These are phyloP conservation scores for Beauveria medogensis DNA, from an alignment of 2,329 filamentous ascomycete genomes.

Conservation along the genomic window DNA sequence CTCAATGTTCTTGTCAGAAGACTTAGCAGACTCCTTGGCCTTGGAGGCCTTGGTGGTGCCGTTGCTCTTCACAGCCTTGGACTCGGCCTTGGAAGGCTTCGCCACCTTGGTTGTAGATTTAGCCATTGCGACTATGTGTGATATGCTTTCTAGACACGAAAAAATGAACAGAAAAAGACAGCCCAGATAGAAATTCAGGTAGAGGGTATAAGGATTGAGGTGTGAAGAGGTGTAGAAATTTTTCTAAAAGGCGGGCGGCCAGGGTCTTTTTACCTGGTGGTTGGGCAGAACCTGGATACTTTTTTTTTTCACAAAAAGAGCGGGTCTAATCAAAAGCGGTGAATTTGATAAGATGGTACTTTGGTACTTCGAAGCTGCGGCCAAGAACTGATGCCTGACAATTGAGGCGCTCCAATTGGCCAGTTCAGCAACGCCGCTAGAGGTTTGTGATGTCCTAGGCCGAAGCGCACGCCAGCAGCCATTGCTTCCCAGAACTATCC, in stretches of 20 bases:
- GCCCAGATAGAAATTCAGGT: slow-evolving; percentile 15
- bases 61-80: slow-evolving; percentile 53
- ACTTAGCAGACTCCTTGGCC: slow-evolving; percentile 60
- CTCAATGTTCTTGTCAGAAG: slow-evolving; percentile 41
- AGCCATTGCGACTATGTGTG: slow-evolving; percentile 44
- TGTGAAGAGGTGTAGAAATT: slow-evolving; percentile 14
- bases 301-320: slow-evolving; percentile 26
- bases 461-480: slow-evolving; percentile 3
- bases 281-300: slow-evolving; percentile 16
- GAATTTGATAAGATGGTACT: slow-evolving; percentile 15
- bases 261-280: slow-evolving; percentile 19
- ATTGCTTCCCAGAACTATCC: neutral
- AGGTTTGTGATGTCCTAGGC: slow-evolving; percentile 9
- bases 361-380: neutral
- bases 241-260: slow-evolving; percentile 12
- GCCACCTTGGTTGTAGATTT: slow-evolving; percentile 54
- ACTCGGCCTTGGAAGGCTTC: slow-evolving; percentile 46
- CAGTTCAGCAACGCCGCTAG: slow-evolving; percentile 3
- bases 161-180: slow-evolving; percentile 10
- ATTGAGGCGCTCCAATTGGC: slow-evolving; percentile 5
- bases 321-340: slow-evolving; percentile 29
- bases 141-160: slow-evolving; percentile 12
- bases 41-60: slow-evolving; percentile 62
- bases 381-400: slow-evolving; percentile 17
- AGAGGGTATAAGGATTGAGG: slow-evolving; percentile 9